phyloP scores from a whole-genome alignment of 2,329 filamentous ascomycete species.

The Alternaria gaisen region DNA sequence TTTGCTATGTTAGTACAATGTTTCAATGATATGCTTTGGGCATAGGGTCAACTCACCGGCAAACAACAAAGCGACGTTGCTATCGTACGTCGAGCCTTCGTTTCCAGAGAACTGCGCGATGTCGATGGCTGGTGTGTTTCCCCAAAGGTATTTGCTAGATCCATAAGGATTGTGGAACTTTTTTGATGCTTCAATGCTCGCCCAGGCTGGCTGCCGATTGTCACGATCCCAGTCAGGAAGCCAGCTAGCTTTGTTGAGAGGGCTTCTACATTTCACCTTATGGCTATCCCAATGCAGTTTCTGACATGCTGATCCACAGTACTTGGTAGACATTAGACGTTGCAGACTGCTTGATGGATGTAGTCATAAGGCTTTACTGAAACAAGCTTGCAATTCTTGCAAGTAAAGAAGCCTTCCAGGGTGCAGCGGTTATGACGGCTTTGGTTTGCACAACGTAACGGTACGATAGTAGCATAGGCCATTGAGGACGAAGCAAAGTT shows the following conservation, averaged over 20 bases:
- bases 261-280: constrained; percentile 5
- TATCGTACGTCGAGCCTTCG: not conserved
- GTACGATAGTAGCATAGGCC: too few species aligned
- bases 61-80: not conserved
- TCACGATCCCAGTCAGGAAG: not conserved
- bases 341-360: not conserved
- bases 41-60: not conserved
- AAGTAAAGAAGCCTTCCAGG: too few species aligned
- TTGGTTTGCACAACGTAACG: too few species aligned
- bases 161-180: not conserved
- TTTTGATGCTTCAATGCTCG: not conserved
- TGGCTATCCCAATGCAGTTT: constrained; percentile 1
- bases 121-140: not conserved
- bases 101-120: not conserved
- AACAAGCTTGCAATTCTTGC: too few species aligned
- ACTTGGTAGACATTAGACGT: constrained; percentile 2
- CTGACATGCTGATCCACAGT: constrained; percentile 4
- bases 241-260: constrained; percentile 9
- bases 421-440: too few species aligned
- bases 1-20: not conserved
- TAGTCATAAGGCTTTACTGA: too few species aligned
- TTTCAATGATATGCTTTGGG: not conserved
- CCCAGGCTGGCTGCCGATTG: not conserved
- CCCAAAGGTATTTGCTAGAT: not conserved
- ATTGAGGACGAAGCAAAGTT: too few species aligned